Evolutionary conservation across 768 basidiomycete genomes (phyloP), one percentile per base, ranked within the genome.

Genomic region (Rhizopogon roseolus): DNA sequence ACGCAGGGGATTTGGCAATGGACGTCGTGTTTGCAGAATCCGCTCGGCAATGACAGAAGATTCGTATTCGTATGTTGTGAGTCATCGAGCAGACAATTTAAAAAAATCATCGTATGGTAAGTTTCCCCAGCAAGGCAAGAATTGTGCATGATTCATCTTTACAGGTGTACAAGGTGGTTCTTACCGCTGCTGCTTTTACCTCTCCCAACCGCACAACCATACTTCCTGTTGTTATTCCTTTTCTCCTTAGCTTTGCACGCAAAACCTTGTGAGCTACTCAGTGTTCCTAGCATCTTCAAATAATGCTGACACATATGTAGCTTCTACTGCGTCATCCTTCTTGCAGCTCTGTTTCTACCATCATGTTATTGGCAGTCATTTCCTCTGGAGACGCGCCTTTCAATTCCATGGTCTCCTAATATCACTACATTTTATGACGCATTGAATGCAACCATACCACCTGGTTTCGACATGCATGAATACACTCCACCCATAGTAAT

Each of bases 351-450:
- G 46, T 93, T 91, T 66, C 76, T 90, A 56, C 88, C 91, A 14
- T 88, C 91, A 16, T 93, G 91, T 66, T 92, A 92, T 69, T 93
- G 91, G 91, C 88, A 89, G 57, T 88, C 92, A 29, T 81, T 90
- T 53, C 80, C 85, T 22, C 67, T 84, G 44, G 79, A 84, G 56
- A 81, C 78, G 27, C 74, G 78, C 0, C 81, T 92, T 54, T 78
- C 81, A 11, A 66, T 64, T n/a, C 85, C 88, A 9, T 90, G 86
- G 86, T 69, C 83, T 5, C 75, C 79, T 43, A 83, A 85, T 62
- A 79, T 89, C 66, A 86, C 84, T 11, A 90, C 88, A 14, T 89
- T 87, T 64, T 77, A 79, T 1, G 79, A 87, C 36, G 87, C 86
- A 3, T 67, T 90, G 53, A 78, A 76, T 45, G 70, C 78, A 11